Evolutionary conservation across 169 alveolate species (phyloP).

Genomic region (Sarcocystis neurona): DNA sequence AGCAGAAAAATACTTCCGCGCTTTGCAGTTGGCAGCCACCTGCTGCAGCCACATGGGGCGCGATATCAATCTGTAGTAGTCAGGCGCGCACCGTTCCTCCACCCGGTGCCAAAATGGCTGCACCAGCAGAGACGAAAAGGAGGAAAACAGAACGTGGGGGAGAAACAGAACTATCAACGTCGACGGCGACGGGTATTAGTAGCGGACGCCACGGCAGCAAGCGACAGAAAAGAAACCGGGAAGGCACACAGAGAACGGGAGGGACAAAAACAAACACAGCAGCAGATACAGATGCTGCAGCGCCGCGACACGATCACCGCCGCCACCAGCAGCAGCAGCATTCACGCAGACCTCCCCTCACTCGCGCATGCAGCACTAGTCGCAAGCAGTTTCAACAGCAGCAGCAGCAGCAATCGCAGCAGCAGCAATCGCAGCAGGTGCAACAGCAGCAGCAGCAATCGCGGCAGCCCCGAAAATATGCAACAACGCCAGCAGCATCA

Average conservation of each 20-base stretch:
- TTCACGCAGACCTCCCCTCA: neutral
- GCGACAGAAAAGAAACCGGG: too few relatives aligned
- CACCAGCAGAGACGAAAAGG: slow-evolving; percentile 31
- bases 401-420: too few relatives aligned
- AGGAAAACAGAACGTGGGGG: neutral
- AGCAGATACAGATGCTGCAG: neutral
- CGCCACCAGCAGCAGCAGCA: neutral
- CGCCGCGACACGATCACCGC: neutral
- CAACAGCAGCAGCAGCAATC: too few relatives aligned
- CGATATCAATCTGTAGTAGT: slow-evolving; percentile 78
- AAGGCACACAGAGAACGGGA: too few relatives aligned
- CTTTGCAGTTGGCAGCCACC: slow-evolving; percentile 75
- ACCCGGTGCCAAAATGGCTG: slow-evolving; percentile 79
- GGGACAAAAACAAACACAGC: neutral
- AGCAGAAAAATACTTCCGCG: slow-evolving; percentile 74
- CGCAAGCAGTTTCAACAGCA: neutral
- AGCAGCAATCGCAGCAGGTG: too few relatives aligned
- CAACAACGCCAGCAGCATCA: too few relatives aligned
- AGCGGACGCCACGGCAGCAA: neutral
- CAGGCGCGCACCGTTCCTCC: slow-evolving; percentile 84
- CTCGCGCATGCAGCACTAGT: neutral
- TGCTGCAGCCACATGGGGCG: slow-evolving; percentile 83
- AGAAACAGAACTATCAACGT: neutral
- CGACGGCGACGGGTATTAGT: neutral
- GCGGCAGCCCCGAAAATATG: too few relatives aligned